Evolutionary conservation across 805 yeast genomes (phyloP).

Genomic region (Wickerhamomyces bisporus): DNA sequence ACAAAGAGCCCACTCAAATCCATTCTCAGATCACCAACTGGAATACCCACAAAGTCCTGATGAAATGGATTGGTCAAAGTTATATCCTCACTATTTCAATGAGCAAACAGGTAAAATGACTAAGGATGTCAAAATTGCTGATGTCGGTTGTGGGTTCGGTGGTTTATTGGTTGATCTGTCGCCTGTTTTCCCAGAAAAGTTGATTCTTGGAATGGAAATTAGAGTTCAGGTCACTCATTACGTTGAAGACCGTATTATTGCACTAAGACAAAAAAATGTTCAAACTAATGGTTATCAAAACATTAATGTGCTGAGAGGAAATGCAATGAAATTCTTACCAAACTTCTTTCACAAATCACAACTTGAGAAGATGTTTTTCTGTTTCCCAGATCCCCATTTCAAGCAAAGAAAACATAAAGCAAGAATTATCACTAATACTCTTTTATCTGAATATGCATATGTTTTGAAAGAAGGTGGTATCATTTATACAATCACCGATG

Average conservation of each 20-base stretch:
- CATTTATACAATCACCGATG: slow-evolving; percentile 93
- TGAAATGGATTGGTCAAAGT: slow-evolving; percentile 79
- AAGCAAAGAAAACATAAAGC: slow-evolving; percentile 97
- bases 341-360: slow-evolving; percentile 85
- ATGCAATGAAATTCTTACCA: slow-evolving; percentile 96
- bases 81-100: slow-evolving; percentile 61
- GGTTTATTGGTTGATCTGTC: slow-evolving; percentile 81
- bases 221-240: slow-evolving; percentile 96
- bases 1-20: slow-evolving; percentile 97
- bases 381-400: slow-evolving; percentile 99
- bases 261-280: slow-evolving; percentile 52
- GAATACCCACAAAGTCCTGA: slow-evolving; percentile 83
- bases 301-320: slow-evolving; percentile 86
- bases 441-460: slow-evolving; percentile 88
- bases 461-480: slow-evolving; percentile 83
- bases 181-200: slow-evolving; percentile 64
- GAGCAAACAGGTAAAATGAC: slow-evolving; percentile 36
- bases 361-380: slow-evolving; percentile 87
- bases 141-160: slow-evolving; percentile 97
- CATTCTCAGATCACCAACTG: slow-evolving; percentile 89
- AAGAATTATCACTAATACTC: slow-evolving; percentile 85
- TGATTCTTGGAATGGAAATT: slow-evolving; percentile 94
- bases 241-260: slow-evolving; percentile 91
- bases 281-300: slow-evolving; percentile 58
- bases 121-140: slow-evolving; percentile 78